Base-by-base conservation (phyloP, 805 yeast species). In the Yarrowia sp. region DNA sequence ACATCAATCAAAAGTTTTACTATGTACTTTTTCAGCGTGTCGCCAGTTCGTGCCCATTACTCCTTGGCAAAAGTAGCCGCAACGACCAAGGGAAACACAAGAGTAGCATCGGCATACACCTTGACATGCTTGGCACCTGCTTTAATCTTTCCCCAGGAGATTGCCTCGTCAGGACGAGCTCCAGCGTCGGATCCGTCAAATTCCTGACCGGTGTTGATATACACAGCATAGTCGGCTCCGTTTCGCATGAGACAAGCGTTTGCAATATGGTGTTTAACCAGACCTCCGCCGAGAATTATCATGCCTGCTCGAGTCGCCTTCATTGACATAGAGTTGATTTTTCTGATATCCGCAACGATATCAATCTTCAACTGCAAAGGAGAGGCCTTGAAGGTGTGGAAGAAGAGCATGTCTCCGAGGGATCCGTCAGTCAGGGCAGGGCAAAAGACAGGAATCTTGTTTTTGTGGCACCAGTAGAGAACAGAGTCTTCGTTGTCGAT, bases 121-220 rank as follows among this genome's bases (percentile, higher is more conserved):
- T 94, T 94, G 62, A 91, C 96, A 64, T 86, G 83, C 70, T 83
- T 84, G 29, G 99, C 99, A 41, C 90, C 97, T 6, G 96, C 88
- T 77, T 90, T 92, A 76, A 94, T 94, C 75, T 94, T 94, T 66
- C 99, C 99, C 99, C 99, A 94, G 38, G 96, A 88, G 60, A 94
- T 88, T 25, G 99, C 99, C 77, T 94, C 99, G 73, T 94, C 99
- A 1, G 98, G 98, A 73, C 99, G 84, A 6, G 99, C 99, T 66
- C 99, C 99, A 10, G 99, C 98, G 74, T 94, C 99, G 22, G 97
- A 90, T 49, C 99, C 99, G 72, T 94, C 99, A 69, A 91, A 94
- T 73, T 94, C 99, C 77, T 94, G 98, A 49, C 97, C 99, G 14
- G 99, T 94, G 76, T 94, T 94, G 73, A 94, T 93, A 76, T 84